These are phyloP conservation scores for Aspergillus piperis DNA, from an alignment of 2,329 filamentous ascomycete species.

Conservation along the genomic window DNA sequence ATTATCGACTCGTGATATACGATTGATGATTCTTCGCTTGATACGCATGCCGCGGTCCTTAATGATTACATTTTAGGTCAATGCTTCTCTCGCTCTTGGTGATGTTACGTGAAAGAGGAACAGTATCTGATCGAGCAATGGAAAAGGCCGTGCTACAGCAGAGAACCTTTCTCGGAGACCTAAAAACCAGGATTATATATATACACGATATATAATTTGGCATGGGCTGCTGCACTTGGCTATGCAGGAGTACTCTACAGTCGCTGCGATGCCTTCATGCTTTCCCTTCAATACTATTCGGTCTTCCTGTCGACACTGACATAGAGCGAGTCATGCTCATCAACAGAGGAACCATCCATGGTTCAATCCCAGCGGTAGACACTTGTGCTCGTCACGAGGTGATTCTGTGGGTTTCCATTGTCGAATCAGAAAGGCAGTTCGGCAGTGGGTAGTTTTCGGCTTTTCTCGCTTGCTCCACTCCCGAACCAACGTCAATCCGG, in stretches of 20 bases:
- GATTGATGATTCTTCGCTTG: no score
- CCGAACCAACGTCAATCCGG: neutral
- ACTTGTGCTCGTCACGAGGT: neutral
- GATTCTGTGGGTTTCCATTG: neutral
- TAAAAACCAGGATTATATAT: constrained; percentile 8
- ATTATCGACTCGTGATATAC: constrained; percentile 65
- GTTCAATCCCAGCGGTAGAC: neutral
- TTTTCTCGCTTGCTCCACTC: constrained; percentile 8
- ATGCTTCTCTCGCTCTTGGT: constrained; percentile 54
- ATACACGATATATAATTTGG: constrained; percentile 11
- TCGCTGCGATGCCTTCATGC: constrained; percentile 19
- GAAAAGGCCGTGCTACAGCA: constrained; percentile 13
- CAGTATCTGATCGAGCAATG: constrained; percentile 18
- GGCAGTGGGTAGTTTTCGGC: constrained; percentile 5
- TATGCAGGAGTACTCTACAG: constrained; percentile 10
- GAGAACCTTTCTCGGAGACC: constrained; percentile 11
- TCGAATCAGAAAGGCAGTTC: neutral
- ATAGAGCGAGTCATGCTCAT: constrained; percentile 17
- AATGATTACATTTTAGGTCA: constrained; percentile 60
- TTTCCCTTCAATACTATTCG: no score
- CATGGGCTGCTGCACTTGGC: neutral
- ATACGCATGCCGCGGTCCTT: constrained; percentile 62
- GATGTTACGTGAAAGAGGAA: constrained; percentile 55
- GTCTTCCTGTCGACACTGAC: constrained; percentile 16
- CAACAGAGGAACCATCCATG: neutral